Percentiles rank a stretch among this genome's conserved stretches.
These are phyloP conservation scores for Magnolia sinica DNA, from an alignment of 164 flowering plant genomes.

Conservation along the genomic window DNA sequence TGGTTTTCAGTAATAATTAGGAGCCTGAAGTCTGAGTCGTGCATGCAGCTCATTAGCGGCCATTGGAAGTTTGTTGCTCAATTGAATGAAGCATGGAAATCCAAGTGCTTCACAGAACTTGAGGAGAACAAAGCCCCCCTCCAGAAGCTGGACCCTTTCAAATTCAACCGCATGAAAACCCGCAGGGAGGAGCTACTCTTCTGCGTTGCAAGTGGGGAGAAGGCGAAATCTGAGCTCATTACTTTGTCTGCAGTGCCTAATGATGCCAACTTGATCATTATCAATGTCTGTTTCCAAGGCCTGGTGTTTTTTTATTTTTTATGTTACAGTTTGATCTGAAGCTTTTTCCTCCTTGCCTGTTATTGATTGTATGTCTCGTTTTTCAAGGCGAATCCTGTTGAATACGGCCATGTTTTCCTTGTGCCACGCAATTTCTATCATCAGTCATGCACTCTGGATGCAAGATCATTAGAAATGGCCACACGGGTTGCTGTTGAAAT, in stretches of 20 bases:
- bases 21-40: neutral
- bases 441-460: conserved; percentile 12
- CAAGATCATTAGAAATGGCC: conserved; percentile 26
- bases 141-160: conserved; percentile 7
- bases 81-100: conserved; percentile 24
- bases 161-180: conserved; percentile 9
- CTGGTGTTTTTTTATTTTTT: neutral
- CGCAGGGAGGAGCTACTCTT: conserved; percentile 25
- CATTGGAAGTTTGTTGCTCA: conserved; percentile 29
- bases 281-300: conserved; percentile 21
- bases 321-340: neutral
- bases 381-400: conserved; percentile 32
- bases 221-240: conserved; percentile 24
- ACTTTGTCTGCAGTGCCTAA: conserved; percentile 23
- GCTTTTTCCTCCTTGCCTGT: neutral
- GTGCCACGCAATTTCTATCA: conserved; percentile 15
- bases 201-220: conserved; percentile 22
- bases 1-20: neutral
- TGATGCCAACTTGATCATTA: conserved; percentile 19
- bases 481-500: conserved; percentile 23
- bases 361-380: neutral
- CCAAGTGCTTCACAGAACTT: neutral
- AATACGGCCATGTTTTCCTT: conserved; percentile 37
- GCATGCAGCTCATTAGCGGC: conserved; percentile 28
- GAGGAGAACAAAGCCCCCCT: neutral